phyloP scores from a whole-genome alignment of 2,329 filamentous ascomycete genomes.

The Dissoconium aciculare region DNA sequence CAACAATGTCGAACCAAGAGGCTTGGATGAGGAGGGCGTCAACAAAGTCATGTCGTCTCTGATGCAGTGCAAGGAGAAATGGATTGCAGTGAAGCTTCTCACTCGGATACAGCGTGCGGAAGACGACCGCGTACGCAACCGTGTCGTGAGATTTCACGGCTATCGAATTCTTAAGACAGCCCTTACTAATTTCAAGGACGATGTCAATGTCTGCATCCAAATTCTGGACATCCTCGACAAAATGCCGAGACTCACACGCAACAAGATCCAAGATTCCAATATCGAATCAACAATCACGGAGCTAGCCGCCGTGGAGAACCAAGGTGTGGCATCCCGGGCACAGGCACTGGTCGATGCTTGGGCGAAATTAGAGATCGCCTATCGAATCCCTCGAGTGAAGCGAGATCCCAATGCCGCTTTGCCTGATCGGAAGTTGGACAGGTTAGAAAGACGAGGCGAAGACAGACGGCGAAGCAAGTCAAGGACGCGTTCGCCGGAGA shows the following conservation, averaged over 20 bases:
- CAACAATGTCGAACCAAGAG: slow-evolving; percentile 68
- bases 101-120: slow-evolving; percentile 74
- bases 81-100: slow-evolving; percentile 93
- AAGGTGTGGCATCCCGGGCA: slow-evolving; percentile 58
- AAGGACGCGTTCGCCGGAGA: slow-evolving; percentile 33
- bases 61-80: slow-evolving; percentile 97
- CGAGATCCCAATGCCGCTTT: slow-evolving; percentile 49
- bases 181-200: slow-evolving; percentile 71
- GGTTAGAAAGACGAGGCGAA: slow-evolving; percentile 43
- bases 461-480: slow-evolving; percentile 35
- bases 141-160: slow-evolving; percentile 89
- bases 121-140: slow-evolving; percentile 73
- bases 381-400: slow-evolving; percentile 85
- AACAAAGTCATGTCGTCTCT: slow-evolving; percentile 92
- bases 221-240: slow-evolving; percentile 78
- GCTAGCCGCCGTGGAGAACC: slow-evolving; percentile 47
- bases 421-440: slow-evolving; percentile 44
- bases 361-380: slow-evolving; percentile 79
- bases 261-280: slow-evolving; percentile 93
- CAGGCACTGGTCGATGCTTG: slow-evolving; percentile 63
- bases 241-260: slow-evolving; percentile 79
- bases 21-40: slow-evolving; percentile 66
- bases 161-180: slow-evolving; percentile 89
- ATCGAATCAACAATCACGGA: slow-evolving; percentile 70
- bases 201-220: slow-evolving; percentile 77